Evolutionary conservation across 257 asterid genomes (phyloP).

Genomic region (Thymus quinquecostatus): DNA sequence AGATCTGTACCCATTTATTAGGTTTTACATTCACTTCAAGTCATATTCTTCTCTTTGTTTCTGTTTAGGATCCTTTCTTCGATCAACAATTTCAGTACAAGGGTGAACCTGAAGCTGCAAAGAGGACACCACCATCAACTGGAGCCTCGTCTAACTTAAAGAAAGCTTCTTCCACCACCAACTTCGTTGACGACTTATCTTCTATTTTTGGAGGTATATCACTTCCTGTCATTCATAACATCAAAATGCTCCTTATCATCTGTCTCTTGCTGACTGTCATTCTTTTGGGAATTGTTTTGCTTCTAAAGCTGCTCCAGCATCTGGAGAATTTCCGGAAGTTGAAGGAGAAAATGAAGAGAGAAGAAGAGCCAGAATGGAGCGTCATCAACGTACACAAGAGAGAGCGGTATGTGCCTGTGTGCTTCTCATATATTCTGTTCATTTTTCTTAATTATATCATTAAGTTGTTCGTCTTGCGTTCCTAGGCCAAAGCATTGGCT

Average conservation of each 20-base stretch:
- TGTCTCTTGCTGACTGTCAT: conserved; percentile 35
- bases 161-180: conserved; percentile 78
- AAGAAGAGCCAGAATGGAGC: conserved; percentile 92
- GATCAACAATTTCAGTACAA: conserved; percentile 66
- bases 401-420: conserved; percentile 70
- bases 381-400: conserved; percentile 94
- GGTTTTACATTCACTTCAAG: conserved; percentile 8
- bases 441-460: conserved; percentile 23
- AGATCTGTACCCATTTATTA: conserved; percentile 23
- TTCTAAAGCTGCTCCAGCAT: conserved; percentile 61
- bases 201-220: conserved; percentile 83
- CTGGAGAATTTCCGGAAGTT: conserved; percentile 86
- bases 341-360: conserved; percentile 98
- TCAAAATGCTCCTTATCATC: conserved; percentile 25
- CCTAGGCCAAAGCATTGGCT: conserved; percentile 95
- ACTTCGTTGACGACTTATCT: conserved; percentile 90
- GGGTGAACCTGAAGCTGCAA: conserved; percentile 69
- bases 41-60: conserved; percentile 29
- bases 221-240: conserved; percentile 18
- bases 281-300: conserved; percentile 34
- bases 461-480: conserved; percentile 29
- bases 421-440: conserved; percentile 7
- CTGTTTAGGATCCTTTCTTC: conserved; percentile 70
- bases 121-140: conserved; percentile 58
- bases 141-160: conserved; percentile 73